These are phyloP conservation scores for Sanchytrium tribonematis DNA, from an alignment of 371 early-diverging fungal genomes.

Conservation along the genomic window DNA sequence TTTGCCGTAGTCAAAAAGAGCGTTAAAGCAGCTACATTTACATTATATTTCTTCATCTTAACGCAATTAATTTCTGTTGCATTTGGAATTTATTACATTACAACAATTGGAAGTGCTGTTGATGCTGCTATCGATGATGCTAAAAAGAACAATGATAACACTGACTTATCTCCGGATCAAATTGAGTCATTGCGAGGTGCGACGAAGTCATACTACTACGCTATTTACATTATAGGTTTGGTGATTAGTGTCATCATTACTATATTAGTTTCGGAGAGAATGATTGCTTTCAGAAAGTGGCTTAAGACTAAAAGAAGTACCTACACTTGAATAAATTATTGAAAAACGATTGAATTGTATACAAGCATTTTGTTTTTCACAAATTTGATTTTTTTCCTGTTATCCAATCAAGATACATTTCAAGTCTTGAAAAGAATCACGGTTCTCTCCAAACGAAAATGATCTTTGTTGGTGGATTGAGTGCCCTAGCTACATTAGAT, in stretches of 20 bases:
- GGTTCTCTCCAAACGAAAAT: too few species aligned
- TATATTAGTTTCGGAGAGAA: not conserved
- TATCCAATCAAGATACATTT: too few species aligned
- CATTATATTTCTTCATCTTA: not conserved
- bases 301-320: not conserved
- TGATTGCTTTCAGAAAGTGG: not conserved
- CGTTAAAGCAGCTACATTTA: not conserved
- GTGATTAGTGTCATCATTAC: not conserved
- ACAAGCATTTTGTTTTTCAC: too few species aligned
- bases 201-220: not conserved
- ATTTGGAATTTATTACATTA: not conserved
- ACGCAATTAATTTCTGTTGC: not conserved
- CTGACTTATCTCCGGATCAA: not conserved
- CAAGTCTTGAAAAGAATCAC: too few species aligned
- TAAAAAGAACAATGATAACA: not conserved
- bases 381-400: too few species aligned
- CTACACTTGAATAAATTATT: slow-evolving; percentile 1
- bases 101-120: not conserved
- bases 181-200: not conserved
- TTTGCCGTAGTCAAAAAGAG: not conserved
- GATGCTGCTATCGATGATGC: not conserved
- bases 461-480: too few species aligned
- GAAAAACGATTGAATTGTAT: too few species aligned
- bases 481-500: too few species aligned
- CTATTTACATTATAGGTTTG: not conserved